Evolutionary conservation across 768 basidiomycete genomes (phyloP).

Genomic region (Auricularia sp.): DNA sequence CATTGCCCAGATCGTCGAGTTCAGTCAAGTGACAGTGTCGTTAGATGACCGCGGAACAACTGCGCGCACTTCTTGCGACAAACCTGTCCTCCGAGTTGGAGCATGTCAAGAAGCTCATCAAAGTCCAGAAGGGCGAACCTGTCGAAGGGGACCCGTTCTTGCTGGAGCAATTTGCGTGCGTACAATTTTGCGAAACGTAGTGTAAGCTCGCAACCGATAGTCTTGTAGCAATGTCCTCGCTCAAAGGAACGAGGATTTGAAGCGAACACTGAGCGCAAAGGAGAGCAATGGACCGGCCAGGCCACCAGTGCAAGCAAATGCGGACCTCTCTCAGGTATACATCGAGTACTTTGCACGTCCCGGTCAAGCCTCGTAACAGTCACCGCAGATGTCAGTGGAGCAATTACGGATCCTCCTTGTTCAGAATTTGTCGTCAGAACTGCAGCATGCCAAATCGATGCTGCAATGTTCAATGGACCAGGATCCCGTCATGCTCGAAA

Average conservation of each 20-base stretch:
- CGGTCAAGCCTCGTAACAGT: neutral
- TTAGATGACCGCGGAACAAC: neutral
- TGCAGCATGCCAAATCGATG: neutral
- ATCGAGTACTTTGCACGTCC: neutral
- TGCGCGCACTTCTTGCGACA: neutral
- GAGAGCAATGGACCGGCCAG: neutral
- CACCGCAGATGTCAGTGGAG: neutral
- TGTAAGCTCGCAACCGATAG: too few relatives aligned
- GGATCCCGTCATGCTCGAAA: conserved; percentile 34
- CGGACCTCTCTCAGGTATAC: neutral
- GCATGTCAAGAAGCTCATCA: neutral
- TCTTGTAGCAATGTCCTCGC: neutral
- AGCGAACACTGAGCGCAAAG: neutral
- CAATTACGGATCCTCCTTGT: neutral
- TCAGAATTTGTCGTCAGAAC: neutral
- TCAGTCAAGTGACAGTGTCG: neutral
- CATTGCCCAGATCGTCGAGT: too few relatives aligned
- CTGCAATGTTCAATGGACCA: neutral
- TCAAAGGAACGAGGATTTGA: neutral
- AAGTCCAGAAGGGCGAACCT: neutral
- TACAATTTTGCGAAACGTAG: neutral
- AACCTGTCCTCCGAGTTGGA: neutral
- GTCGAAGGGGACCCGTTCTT: neutral
- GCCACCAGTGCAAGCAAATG: neutral
- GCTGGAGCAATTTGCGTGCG: neutral